Base-by-base conservation (phyloP, 164 flowering plant genomes). In the Tetracentron sinense region DNA sequence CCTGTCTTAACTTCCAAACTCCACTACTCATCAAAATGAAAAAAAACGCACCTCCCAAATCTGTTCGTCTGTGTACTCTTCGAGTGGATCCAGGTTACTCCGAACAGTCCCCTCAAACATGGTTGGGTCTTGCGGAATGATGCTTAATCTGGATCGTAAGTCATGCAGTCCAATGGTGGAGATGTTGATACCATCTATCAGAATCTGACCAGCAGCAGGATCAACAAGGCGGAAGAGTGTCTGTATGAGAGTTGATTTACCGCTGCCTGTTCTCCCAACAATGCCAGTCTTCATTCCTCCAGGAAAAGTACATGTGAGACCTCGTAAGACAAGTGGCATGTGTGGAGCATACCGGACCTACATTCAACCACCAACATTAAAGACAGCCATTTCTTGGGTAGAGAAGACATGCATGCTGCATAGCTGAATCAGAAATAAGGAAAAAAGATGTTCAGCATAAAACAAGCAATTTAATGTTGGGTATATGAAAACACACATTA, bases 101-200 rank as follows among this genome's bases (percentile, higher is more conserved):
- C 93, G 60, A 4, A 89, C 74, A 10, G 91, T 89, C 2, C 96
- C 96, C 72, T 89, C 93, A 67, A 89, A 89, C 96, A 89, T 87
- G 72, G 93, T 87, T 21, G 96, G 96, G 62, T 89, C 96, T 56
- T 89, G 96, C 3, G 96, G 96, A 64, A 87, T 89, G 26, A 89
- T 89, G 73, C 96, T 85, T 52, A 89, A 68, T 59, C 83, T 81
- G 30, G 83, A 83, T 56, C 96, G 65, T 44, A 89, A 66, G 74
- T 89, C 94, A 72, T 87, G 96, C 60, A 90, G 71, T 42, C 96
- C 96, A 60, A 90, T 85, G 1, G 73, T 66, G 21, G 72, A 78
- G 29, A 90, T 84, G 67, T 90, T 56, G 53, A 79, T 62, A 46
- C 83, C 84, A 74, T 87, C 96, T 50, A 89, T 81, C 38, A 62